Percentiles rank a stretch among this genome's conserved stretches.
Evolutionary conservation across 352 stramenopile genomes (phyloP).

Genomic region (Phytophthora sp.): DNA sequence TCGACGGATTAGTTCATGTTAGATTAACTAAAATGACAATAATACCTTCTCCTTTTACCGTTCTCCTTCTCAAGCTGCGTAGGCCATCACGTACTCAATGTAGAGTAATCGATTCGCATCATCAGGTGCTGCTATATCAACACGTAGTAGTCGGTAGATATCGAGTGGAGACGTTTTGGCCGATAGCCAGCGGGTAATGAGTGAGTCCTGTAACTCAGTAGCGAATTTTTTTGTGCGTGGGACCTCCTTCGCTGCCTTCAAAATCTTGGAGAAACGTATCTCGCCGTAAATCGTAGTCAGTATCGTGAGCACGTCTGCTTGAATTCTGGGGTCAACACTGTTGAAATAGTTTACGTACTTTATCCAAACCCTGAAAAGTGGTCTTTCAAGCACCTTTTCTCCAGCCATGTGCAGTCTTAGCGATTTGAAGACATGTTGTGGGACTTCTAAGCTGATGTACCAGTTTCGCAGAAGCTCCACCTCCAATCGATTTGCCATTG

Average conservation of each 20-base stretch:
- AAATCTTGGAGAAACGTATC: conserved; percentile 1
- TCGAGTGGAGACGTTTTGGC: not conserved
- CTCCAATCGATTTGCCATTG: conserved; percentile 5
- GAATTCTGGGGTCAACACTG: not conserved
- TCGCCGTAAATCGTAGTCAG: conserved; percentile 6
- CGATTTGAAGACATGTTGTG: conserved; percentile 1
- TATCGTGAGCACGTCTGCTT: not conserved
- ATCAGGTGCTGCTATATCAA: not conserved
- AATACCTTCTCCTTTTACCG: no score
- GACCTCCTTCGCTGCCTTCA: not conserved
- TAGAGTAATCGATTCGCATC: not conserved
- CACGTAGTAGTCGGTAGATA: not conserved
- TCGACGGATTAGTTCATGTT: no score
- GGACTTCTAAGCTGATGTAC: not conserved
- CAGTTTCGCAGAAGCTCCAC: conserved; percentile 11
- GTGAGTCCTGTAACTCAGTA: not conserved
- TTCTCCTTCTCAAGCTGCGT: no score
- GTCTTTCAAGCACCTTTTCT: not conserved
- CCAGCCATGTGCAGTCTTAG: conserved; percentile 1
- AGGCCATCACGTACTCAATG: not conserved
- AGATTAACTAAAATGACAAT: no score
- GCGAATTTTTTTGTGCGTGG: conserved; percentile 8
- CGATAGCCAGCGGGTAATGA: not conserved
- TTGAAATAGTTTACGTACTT: conserved; percentile 4
- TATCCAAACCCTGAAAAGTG: conserved; percentile 8